Conservation (phyloP, 2,329 filamentous ascomycete species). For the Lachnum nothofagi region DNA sequence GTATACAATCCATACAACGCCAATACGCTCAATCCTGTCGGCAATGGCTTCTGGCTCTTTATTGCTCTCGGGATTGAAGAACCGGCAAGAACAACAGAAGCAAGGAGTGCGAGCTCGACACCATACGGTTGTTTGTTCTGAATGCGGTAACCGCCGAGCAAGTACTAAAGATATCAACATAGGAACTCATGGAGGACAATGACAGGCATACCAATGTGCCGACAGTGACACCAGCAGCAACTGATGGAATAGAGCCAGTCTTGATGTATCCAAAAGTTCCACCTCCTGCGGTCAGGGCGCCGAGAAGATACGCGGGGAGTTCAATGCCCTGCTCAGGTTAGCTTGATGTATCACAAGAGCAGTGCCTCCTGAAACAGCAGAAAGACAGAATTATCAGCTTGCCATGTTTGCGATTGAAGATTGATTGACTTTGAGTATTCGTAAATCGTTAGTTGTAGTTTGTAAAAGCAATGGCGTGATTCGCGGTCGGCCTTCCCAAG, state of each 20-base stretch:
- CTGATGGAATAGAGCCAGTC: constrained; percentile 79
- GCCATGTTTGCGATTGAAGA: constrained; percentile 24
- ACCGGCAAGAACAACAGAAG: constrained; percentile 77
- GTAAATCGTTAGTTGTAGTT: background rate
- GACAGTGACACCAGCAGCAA: constrained; percentile 78
- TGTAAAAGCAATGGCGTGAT: background rate
- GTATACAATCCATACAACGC: constrained; percentile 73
- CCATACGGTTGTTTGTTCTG: constrained; percentile 72
- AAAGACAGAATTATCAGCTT: background rate
- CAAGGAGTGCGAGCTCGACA: constrained; percentile 81
- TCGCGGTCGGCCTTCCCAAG: no score
- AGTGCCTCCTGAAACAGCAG: no score
- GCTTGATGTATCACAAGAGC: background rate
- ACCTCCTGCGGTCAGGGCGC: constrained; percentile 76
- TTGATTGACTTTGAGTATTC: background rate
- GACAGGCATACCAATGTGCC: constrained; percentile 54
- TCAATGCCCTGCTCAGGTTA: constrained; percentile 36
- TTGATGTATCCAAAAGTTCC: constrained; percentile 81
- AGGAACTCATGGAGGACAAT: background rate
- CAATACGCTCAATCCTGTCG: constrained; percentile 70
- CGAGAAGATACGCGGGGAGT: constrained; percentile 71
- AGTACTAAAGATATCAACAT: constrained; percentile 41
- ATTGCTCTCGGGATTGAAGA: constrained; percentile 83
- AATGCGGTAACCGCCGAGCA: constrained; percentile 75
- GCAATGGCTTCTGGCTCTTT: constrained; percentile 76